These are phyloP conservation scores for Teunomyces lycoperdinae DNA, from an alignment of 805 yeast genomes.

Conservation along the genomic window DNA sequence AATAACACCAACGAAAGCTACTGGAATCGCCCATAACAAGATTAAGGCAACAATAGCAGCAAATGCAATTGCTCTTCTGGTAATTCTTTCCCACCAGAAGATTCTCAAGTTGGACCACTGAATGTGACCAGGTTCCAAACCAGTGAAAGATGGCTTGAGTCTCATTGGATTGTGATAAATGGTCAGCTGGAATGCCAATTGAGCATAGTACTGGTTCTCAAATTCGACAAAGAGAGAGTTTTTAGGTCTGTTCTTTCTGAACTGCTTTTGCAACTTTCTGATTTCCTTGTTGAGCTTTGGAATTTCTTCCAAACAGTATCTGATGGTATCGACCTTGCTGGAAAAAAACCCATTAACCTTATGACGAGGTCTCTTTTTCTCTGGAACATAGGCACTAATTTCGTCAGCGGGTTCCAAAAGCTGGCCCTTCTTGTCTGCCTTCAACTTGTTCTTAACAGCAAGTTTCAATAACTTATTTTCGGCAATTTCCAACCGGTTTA, in stretches of 20 bases:
- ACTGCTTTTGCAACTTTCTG: constrained; percentile 49
- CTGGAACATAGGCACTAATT: constrained; percentile 57
- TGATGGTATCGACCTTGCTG: constrained; percentile 61
- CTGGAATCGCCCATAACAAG: constrained; percentile 79
- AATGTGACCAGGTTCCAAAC: constrained; percentile 61
- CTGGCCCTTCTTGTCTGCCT: constrained; percentile 65
- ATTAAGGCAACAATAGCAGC: constrained; percentile 55
- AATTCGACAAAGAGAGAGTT: constrained; percentile 80
- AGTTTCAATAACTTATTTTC: constrained; percentile 53
- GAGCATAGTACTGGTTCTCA: constrained; percentile 72
- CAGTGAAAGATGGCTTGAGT: constrained; percentile 58
- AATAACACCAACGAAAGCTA: constrained; percentile 93
- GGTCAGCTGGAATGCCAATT: constrained; percentile 62
- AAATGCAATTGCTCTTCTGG: constrained; percentile 50
- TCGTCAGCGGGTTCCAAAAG: constrained; percentile 44
- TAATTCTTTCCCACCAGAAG: constrained; percentile 75
- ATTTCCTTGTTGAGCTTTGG: constrained; percentile 59
- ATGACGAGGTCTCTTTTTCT: constrained; percentile 64
- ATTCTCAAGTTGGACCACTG: constrained; percentile 72
- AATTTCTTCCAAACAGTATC: constrained; percentile 53
- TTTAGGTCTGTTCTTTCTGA: constrained; percentile 54
- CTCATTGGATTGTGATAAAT: constrained; percentile 66
- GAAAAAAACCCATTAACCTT: constrained; percentile 46
- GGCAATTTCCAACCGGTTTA: constrained; percentile 63
- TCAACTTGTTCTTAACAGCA: constrained; percentile 61